These are phyloP conservation scores for Lepidium didymum DNA, from an alignment of 345 rosid species.

Conservation along the genomic window DNA sequence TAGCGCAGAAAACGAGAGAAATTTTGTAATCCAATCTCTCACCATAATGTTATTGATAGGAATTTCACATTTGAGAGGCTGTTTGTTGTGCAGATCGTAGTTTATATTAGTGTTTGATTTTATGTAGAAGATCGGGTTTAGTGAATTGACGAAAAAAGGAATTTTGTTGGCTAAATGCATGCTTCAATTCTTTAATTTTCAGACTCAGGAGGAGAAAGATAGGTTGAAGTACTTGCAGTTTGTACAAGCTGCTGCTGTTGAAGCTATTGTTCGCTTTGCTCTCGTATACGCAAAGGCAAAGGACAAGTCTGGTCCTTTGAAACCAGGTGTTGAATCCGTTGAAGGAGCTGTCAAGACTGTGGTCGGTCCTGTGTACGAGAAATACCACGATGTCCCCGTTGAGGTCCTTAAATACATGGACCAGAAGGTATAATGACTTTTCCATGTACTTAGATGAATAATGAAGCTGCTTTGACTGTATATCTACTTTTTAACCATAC, in stretches of 20 bases:
- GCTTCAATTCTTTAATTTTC: background rate
- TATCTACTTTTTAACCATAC: background rate
- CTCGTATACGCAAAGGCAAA: conserved; percentile 62
- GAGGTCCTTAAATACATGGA: conserved; percentile 71
- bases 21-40: background rate
- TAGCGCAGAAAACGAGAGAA: background rate
- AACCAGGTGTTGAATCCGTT: conserved; percentile 69
- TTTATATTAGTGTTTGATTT: background rate
- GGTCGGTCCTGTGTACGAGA: conserved; percentile 66
- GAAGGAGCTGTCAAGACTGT: conserved; percentile 78
- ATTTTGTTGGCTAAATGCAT: background rate
- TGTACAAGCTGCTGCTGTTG: conserved; percentile 66
- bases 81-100: background rate
- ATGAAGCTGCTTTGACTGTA: background rate
- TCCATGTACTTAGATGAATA: background rate
- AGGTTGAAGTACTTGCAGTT: conserved; percentile 71
- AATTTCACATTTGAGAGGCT: background rate
- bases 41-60: background rate
- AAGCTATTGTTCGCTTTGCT: conserved; percentile 47
- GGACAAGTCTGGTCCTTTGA: conserved; percentile 75
- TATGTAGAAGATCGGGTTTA: background rate
- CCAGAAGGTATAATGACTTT: conserved; percentile 45
- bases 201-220: conserved; percentile 35
- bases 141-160: background rate
- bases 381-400: conserved; percentile 57